phyloP scores from a whole-genome alignment of 495 filamentous ascomycete species.

The Xylona heveae region DNA sequence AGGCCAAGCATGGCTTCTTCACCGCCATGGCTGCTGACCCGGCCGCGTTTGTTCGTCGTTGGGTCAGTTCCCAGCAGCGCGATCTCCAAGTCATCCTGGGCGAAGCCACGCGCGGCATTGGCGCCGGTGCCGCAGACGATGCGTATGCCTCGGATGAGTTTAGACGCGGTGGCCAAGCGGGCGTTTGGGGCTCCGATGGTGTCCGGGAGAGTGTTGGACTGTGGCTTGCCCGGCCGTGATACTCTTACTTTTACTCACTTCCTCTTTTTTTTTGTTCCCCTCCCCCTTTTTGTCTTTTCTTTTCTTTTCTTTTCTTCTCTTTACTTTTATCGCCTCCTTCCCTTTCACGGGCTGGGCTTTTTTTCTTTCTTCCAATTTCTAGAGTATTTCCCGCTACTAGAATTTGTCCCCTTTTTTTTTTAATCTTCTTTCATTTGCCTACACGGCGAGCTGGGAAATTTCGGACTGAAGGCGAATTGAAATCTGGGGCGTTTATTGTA shows the following conservation, averaged over 20 bases:
- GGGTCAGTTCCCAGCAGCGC: constrained; percentile 71
- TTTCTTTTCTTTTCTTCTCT: neutral
- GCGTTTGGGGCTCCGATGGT: constrained; percentile 24
- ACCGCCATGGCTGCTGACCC: constrained; percentile 57
- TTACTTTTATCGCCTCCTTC: neutral
- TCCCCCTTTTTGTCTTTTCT: neutral
- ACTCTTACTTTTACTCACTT: too few species aligned
- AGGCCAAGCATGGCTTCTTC: constrained; percentile 74
- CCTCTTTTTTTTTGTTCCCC: neutral
- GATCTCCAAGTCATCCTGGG: constrained; percentile 82
- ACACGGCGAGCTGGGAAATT: too few species aligned
- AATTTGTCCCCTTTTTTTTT: too few species aligned
- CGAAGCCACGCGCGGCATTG: constrained; percentile 48
- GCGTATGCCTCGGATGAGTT: too few species aligned
- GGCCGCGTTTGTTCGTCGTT: constrained; percentile 55
- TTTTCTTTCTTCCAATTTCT: too few species aligned
- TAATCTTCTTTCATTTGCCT: too few species aligned
- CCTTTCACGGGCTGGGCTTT: too few species aligned
- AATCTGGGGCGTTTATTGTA: too few species aligned
- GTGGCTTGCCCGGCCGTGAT: constrained; percentile 1
- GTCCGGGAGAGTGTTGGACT: constrained; percentile 4
- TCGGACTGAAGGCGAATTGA: too few species aligned
- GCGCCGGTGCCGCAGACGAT: constrained; percentile 29
- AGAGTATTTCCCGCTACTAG: too few species aligned
- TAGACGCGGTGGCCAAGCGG: constrained; percentile 27